phyloP scores from a whole-genome alignment of 129 eudicot genomes.

The Gnaphalium uliginosum region DNA sequence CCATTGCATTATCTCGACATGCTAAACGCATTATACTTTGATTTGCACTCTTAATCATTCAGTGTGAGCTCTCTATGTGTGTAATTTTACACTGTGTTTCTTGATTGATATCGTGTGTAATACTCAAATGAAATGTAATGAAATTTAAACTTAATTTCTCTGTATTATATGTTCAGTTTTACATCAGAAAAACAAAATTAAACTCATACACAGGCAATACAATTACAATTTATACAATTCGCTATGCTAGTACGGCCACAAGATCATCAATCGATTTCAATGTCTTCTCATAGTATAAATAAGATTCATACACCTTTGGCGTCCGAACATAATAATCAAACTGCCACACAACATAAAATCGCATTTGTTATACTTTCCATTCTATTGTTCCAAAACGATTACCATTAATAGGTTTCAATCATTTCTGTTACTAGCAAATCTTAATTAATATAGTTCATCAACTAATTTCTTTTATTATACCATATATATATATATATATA shows the following conservation, averaged over 20 bases:
- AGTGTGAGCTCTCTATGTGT: constrained; percentile 17
- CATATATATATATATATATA: too few relatives aligned
- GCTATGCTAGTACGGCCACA: constrained; percentile 60
- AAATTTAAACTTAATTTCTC: constrained; percentile 20
- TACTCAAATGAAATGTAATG: constrained; percentile 25
- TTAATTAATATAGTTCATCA: too few relatives aligned
- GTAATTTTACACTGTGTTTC: constrained; percentile 34
- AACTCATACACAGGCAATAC: background rate
- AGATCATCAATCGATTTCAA: constrained; percentile 79
- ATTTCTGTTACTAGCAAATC: background rate
- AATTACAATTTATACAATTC: background rate
- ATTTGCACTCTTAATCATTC: background rate
- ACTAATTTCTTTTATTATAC: too few relatives aligned
- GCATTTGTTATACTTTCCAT: background rate
- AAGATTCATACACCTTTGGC: constrained; percentile 80
- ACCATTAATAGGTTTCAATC: background rate
- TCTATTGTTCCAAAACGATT: background rate
- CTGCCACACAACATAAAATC: constrained; percentile 37
- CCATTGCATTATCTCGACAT: constrained; percentile 56
- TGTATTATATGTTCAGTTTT: constrained; percentile 21
- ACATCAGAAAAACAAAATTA: background rate
- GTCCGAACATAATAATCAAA: constrained; percentile 68
- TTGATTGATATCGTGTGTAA: constrained; percentile 26
- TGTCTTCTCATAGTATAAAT: constrained; percentile 84
- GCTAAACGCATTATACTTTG: constrained; percentile 23